These are phyloP conservation scores for Lophiotrema nucula DNA, from an alignment of 495 filamentous ascomycete species.

Conservation along the genomic window DNA sequence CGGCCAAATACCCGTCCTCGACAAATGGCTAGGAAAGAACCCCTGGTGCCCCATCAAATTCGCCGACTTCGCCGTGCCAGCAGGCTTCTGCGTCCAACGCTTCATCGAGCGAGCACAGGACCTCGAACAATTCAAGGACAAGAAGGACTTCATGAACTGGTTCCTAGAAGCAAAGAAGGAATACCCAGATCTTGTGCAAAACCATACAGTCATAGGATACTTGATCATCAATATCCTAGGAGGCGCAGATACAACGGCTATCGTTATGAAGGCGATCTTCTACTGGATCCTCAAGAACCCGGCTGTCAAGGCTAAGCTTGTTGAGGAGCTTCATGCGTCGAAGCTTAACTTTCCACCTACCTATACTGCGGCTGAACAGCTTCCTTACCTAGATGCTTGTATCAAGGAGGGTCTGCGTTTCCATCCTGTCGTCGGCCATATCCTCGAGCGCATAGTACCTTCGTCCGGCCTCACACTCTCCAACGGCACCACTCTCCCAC, in stretches of 20 bases:
- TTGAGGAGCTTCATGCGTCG: constrained; percentile 6
- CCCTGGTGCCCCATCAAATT: constrained; percentile 12
- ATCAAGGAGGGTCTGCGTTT: constrained; percentile 23
- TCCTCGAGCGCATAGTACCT: constrained; percentile 17
- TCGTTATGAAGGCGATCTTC: constrained; percentile 16
- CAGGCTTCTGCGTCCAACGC: constrained; percentile 12
- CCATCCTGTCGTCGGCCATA: constrained; percentile 22
- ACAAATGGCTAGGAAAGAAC: constrained; percentile 21
- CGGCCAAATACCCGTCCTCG: constrained; percentile 19
- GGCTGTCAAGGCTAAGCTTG: neutral
- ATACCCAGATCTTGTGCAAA: constrained; percentile 4
- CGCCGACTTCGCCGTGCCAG: constrained; percentile 15
- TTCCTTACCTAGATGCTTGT: constrained; percentile 13
- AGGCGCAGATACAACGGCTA: constrained; percentile 21
- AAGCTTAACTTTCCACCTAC: neutral
- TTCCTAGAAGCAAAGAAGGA: constrained; percentile 19
- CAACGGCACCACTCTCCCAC: constrained; percentile 3
- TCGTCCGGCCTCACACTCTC: constrained; percentile 7
- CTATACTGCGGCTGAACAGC: neutral
- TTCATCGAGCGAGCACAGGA: constrained; percentile 16
- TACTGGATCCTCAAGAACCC: constrained; percentile 22
- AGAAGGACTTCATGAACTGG: constrained; percentile 22
- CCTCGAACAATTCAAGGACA: neutral
- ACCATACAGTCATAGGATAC: constrained; percentile 15
- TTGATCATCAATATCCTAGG: constrained; percentile 20